Evolutionary conservation across 2,329 filamentous ascomycete species (phyloP).

Genomic region (Colletotrichum lini): DNA sequence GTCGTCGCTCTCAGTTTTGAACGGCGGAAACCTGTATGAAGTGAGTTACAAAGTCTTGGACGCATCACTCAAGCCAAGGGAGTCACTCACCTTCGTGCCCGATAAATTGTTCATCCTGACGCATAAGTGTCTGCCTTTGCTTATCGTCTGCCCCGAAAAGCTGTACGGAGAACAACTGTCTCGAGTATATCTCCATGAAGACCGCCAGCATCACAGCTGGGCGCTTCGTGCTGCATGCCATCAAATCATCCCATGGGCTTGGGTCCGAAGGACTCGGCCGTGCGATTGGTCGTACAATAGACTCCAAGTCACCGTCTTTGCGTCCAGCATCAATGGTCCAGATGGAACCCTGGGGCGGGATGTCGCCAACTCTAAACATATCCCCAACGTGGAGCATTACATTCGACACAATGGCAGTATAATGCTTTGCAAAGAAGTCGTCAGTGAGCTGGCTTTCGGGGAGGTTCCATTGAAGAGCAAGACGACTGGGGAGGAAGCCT

Average conservation of each 20-base stretch:
- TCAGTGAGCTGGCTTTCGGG: constrained; percentile 13
- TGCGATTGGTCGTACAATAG: constrained; percentile 46
- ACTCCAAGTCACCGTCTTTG: constrained; percentile 1
- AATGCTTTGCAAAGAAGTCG: constrained; percentile 29
- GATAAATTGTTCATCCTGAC: constrained; percentile 47
- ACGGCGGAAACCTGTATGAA: constrained; percentile 49
- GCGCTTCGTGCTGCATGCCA: constrained; percentile 45
- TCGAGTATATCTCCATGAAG: constrained; percentile 49
- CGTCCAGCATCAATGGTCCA: constrained; percentile 17
- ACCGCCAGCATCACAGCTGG: constrained; percentile 48
- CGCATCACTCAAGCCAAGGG: background rate
- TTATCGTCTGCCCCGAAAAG: constrained; percentile 51
- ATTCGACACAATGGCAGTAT: constrained; percentile 44
- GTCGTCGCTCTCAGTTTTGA: constrained; percentile 46
- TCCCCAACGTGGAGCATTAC: constrained; percentile 44
- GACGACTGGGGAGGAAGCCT: constrained; percentile 25
- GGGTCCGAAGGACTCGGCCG: constrained; percentile 45
- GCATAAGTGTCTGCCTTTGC: constrained; percentile 45
- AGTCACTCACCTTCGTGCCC: constrained; percentile 48
- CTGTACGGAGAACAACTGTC: constrained; percentile 47
- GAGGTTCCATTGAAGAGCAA: constrained; percentile 26
- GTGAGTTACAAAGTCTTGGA: background rate
- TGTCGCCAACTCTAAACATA: constrained; percentile 38
- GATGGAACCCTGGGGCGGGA: background rate
- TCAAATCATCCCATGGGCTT: constrained; percentile 49